Evolutionary conservation across 2,329 filamentous ascomycete species (phyloP).

Genomic region (Fusarium cyanostomum): DNA sequence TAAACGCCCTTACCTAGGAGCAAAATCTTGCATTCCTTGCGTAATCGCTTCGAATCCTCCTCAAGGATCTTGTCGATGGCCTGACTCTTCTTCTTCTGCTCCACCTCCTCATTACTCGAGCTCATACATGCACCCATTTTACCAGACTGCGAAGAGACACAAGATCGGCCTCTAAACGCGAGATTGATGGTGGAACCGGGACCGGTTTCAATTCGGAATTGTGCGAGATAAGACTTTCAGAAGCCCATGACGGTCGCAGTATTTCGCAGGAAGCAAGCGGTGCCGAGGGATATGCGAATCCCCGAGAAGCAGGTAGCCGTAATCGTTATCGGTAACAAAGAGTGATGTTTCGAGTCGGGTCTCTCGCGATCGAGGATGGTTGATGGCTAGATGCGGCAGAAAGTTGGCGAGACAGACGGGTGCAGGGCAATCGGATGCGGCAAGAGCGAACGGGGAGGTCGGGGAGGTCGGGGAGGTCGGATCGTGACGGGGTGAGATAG

Average conservation of each 20-base stretch:
- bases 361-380: slow-evolving; percentile 3
- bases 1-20: slow-evolving; percentile 75
- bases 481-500: slow-evolving; percentile 23
- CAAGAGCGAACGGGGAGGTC: slow-evolving; percentile 30
- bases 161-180: slow-evolving; percentile 17
- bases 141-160: slow-evolving; percentile 37
- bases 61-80: slow-evolving; percentile 93
- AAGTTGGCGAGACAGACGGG: slow-evolving; percentile 30
- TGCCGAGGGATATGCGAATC: background rate
- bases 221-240: slow-evolving; percentile 33
- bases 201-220: slow-evolving; percentile 25
- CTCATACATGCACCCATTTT: slow-evolving; percentile 96
- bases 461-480: slow-evolving; percentile 30
- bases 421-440: slow-evolving; percentile 28
- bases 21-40: slow-evolving; percentile 98
- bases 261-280: slow-evolving; percentile 21
- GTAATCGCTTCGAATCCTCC: slow-evolving; percentile 90
- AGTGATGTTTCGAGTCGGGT: slow-evolving; percentile 5
- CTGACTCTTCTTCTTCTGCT: slow-evolving; percentile 96
- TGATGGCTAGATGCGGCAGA: slow-evolving; percentile 27
- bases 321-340: background rate
- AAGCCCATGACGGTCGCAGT: slow-evolving; percentile 39
- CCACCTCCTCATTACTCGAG: slow-evolving; percentile 83
- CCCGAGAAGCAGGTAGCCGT: background rate
- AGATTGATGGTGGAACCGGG: slow-evolving; percentile 12